These are phyloP conservation scores for Gardenia jasminoides DNA, from an alignment of 257 asterid genomes.

Conservation along the genomic window DNA sequence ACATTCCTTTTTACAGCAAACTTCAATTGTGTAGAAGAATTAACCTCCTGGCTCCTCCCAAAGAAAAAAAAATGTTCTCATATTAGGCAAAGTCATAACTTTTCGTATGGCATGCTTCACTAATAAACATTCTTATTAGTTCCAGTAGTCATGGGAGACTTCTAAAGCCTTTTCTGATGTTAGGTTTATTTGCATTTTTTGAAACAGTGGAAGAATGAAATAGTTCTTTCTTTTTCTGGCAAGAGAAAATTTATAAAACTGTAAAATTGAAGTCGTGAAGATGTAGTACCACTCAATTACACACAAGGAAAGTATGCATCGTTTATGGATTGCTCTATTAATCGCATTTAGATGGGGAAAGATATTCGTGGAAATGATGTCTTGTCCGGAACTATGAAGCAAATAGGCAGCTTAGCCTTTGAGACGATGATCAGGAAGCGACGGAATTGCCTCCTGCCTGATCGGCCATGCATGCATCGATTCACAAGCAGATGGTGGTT, in stretches of 20 bases:
- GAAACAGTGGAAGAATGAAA: background rate
- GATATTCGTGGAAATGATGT: background rate
- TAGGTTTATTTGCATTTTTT: background rate
- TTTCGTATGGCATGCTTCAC: background rate
- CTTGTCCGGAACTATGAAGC: background rate
- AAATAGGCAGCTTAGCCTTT: background rate
- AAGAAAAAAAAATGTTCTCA: background rate
- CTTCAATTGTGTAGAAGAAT: background rate
- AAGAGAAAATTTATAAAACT: background rate
- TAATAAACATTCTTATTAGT: too few relatives aligned
- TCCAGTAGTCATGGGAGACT: too few relatives aligned
- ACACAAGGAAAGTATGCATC: background rate
- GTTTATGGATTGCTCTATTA: background rate
- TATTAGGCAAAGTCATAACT: background rate
- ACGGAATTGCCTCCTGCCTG: background rate
- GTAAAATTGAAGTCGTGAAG: too few relatives aligned
- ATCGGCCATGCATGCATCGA: conserved; percentile 2
- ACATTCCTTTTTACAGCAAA: background rate
- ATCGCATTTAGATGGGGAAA: background rate
- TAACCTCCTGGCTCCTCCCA: background rate
- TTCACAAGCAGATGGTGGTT: too few relatives aligned
- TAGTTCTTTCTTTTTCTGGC: background rate
- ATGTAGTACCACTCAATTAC: background rate
- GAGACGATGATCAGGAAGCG: background rate
- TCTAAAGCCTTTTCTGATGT: too few relatives aligned